phyloP scores from a whole-genome alignment of 83 land plant species.

The Picea abies region DNA sequence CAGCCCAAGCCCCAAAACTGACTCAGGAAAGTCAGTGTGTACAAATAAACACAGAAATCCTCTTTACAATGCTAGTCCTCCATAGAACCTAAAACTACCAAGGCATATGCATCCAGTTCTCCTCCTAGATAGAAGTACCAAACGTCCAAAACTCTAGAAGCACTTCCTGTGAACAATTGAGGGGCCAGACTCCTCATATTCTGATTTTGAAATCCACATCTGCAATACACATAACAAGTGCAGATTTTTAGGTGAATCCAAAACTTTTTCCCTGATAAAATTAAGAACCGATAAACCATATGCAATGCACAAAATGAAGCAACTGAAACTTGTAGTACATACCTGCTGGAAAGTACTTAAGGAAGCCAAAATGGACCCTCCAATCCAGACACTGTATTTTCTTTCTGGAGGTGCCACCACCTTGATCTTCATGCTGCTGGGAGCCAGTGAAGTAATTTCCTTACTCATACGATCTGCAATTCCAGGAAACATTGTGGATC shows the following conservation, averaged over 20 bases:
- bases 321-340: background rate
- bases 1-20: no score
- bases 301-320: no score
- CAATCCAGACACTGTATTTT: conserved; percentile 23
- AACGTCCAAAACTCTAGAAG: conserved; percentile 11
- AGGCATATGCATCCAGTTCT: no score
- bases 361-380: conserved; percentile 21
- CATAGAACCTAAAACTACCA: no score
- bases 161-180: conserved; percentile 30
- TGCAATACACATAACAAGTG: background rate
- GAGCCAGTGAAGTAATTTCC: conserved; percentile 23
- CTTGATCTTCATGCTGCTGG: conserved; percentile 19
- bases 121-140: no score
- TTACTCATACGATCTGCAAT: conserved; percentile 24
- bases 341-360: conserved; percentile 25
- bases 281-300: no score
- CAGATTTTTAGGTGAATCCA: no score
- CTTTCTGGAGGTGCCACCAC: conserved; percentile 24
- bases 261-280: no score
- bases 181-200: conserved; percentile 27
- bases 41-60: no score
- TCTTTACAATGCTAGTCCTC: no score
- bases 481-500: conserved; percentile 25
- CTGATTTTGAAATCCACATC: conserved; percentile 30
- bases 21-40: no score